Evolutionary conservation across 1,139 yeast genomes (phyloP), one percentile per base, ranked within the genome.

Genomic region (Candida gigantensis): DNA sequence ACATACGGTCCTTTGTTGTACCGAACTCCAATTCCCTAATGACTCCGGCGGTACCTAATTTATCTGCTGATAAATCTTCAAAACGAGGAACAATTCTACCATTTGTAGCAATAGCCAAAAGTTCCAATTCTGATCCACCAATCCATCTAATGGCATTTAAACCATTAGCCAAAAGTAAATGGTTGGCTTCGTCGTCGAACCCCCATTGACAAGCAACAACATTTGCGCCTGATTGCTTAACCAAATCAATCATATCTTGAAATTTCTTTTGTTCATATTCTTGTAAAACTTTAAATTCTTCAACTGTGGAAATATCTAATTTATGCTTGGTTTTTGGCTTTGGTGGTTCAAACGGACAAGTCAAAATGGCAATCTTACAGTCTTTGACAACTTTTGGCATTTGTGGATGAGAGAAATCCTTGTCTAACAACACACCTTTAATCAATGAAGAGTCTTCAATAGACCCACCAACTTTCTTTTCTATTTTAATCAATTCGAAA

Each of bases 171-270:
- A 90, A 72, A 45, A 92, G 74, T 57, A 92, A 69, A 62, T 94
- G 97, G 65, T 92, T 94, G 30, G 98, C 98, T 68, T 94, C 98
- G 62, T 94, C 99, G 60, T 94, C 98, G 57, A 94, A 94, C 10
- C 99, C 99, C 98, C 98, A 92, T 69, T 92, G 99, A 68, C 98
- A 92, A 27, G 95, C 94, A 40, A 92, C 98, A 36, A 90, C 79
- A 59, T 90, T 92, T 24, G 99, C 98, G 24, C 98, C 98, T 1
- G 96, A 75, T 15, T 75, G 78, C 65, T 94, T 90, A 39, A 92
- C 95, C 44, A 74, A 69, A 44, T 83, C 77, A 45, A 92, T 89
- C 98, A 94, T 92, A 59, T 87, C 89, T 58, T 74, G 79, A 58
- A 92, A 94, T 61, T 88, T 90, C 46, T 82, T 81, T 50, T 84